Conservation (phyloP, 495 filamentous ascomycete genomes). For the Hypoxylon subgilvum region DNA sequence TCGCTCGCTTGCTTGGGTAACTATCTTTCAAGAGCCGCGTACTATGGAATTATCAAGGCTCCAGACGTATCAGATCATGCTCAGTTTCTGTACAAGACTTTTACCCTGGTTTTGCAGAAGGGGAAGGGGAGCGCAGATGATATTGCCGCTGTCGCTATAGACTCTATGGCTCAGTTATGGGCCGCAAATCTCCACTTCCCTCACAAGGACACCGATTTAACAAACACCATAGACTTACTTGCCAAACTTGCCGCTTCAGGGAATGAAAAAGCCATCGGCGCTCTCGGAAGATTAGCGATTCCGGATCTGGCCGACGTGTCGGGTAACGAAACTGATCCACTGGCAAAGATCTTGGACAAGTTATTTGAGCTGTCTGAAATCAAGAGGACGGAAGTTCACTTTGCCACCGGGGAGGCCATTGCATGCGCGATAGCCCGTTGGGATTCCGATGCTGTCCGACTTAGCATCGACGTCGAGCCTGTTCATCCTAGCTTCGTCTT, state of each 20-base stretch:
- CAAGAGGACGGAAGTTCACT: conserved; percentile 82
- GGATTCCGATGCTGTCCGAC: conserved; percentile 63
- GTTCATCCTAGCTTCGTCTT: conserved; percentile 45
- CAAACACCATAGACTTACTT: conserved; percentile 62
- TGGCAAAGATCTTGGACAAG: conserved; percentile 60
- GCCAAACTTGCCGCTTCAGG: conserved; percentile 73
- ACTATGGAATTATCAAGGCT: conserved; percentile 23
- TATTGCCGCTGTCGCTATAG: conserved; percentile 60
- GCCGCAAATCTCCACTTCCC: conserved; percentile 56
- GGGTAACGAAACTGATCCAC: conserved; percentile 10
- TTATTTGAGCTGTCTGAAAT: conserved; percentile 81
- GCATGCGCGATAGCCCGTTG: conserved; percentile 78
- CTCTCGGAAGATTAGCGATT: conserved; percentile 71
- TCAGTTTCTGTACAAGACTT: conserved; percentile 26
- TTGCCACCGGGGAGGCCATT: conserved; percentile 85
- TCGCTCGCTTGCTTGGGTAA: conserved; percentile 36
- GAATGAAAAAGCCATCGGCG: conserved; percentile 77
- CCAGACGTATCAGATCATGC: conserved; percentile 29
- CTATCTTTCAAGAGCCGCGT: conserved; percentile 35
- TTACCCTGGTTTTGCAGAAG: conserved; percentile 25
- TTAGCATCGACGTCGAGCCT: conserved; percentile 54
- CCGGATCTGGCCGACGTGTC: conserved; percentile 46
- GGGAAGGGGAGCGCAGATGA: conserved; percentile 41
- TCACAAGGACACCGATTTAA: conserved; percentile 27
- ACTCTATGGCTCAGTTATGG: conserved; percentile 76